Percentiles rank a stretch among this genome's conserved stretches.
Conservation (phyloP, 345 rosid genomes). For the Hibiscus syriacus region DNA sequence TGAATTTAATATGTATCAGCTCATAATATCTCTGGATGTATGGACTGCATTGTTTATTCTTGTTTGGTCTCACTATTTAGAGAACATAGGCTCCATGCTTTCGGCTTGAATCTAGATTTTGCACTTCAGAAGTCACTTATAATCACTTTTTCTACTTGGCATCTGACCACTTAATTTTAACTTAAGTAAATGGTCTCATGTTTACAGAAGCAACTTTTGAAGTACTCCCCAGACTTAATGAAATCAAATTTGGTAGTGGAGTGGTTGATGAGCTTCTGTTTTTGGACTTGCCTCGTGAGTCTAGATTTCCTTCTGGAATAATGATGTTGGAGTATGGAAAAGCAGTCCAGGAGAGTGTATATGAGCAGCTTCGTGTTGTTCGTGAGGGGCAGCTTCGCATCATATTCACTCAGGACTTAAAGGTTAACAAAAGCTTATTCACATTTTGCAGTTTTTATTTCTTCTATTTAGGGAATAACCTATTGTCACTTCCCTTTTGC, state of each 20-base stretch:
- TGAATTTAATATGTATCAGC: neutral
- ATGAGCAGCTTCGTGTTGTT: constrained; percentile 94
- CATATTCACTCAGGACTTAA: constrained; percentile 76
- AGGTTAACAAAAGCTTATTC: constrained; percentile 41
- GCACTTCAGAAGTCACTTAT: neutral
- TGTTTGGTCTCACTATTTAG: neutral
- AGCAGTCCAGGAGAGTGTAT: constrained; percentile 95
- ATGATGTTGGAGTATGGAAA: constrained; percentile 83
- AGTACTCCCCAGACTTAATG: constrained; percentile 89
- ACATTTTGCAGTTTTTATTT: neutral
- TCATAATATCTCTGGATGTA: neutral
- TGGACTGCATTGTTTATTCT: neutral
- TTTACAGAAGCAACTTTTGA: constrained; percentile 92
- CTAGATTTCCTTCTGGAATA: constrained; percentile 64
- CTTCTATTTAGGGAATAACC: constrained; percentile 7
- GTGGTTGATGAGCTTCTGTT: constrained; percentile 92
- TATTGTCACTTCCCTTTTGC: constrained; percentile 4
- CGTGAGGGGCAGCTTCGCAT: constrained; percentile 97
- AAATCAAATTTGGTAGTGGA: constrained; percentile 94
- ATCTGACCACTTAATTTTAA: neutral
- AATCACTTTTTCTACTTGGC: neutral
- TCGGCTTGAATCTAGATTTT: neutral
- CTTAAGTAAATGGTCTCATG: constrained; percentile 1
- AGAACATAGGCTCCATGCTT: neutral
- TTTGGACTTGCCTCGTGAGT: constrained; percentile 78